Base-by-base conservation (phyloP, 2,329 filamentous ascomycete species). In the Sphaerulina populicola region DNA sequence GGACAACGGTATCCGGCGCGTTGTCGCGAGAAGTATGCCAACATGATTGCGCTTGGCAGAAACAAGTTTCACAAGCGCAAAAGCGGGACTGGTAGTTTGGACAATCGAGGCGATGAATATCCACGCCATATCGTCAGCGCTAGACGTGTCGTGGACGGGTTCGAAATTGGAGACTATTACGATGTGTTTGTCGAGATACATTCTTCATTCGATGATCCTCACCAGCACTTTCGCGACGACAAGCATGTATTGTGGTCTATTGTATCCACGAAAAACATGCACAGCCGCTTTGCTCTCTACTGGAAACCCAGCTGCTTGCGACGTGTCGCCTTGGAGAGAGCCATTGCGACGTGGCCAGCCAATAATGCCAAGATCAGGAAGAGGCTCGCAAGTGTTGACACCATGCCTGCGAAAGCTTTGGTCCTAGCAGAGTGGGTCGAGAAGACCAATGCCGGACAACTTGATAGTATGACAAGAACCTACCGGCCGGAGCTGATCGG, bases 11-110 rank as follows among this genome's bases (percentile, higher is more conserved):
- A 77, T 54, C 77, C 81, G 2, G 74, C 86, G 21, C 83, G 87
- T 64, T 88, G 84, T 62, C 73, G 76, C 23, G 74, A 74, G 23
- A 88, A 89, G 63, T 88, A 83, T 81, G 78, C 77, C 53, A 66
- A 70, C 27, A 57, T 80, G 14, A 66, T 69, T 46, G 61, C 65
- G n/a, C n/a, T 63, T 68, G 39, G 57, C 33, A 55, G 54, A 46
- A 46, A 49, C 21, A 23, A 44, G 48, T 37, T 54, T 37, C 55
- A 39, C 51, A 35, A 44, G 31, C 31, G 31, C 10, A 35, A 35
- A 35, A 35, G 31, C 14, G 27, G 38, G 4, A 11, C 23, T 27
- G 6, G 23, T 5, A 27, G 23, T 27, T 27, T 27, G 23, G 23
- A 27, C 4, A 27, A 7, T 27, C 5, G 23, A 27, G 23, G 23